phyloP scores from a whole-genome alignment of 495 filamentous ascomycete species.

The Endocarpon pusillum region DNA sequence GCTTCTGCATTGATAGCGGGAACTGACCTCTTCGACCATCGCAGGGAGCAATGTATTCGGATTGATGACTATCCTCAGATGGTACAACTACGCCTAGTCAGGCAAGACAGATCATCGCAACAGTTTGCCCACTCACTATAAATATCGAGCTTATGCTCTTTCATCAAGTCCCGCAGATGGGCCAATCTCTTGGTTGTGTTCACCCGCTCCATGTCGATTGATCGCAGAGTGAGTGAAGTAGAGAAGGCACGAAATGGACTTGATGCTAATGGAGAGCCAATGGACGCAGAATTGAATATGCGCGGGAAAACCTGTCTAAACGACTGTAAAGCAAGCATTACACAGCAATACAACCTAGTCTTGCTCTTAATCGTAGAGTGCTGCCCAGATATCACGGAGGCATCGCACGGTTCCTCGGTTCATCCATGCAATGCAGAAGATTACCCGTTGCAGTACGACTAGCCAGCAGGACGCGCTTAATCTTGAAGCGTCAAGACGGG shows the following conservation, averaged over 20 bases:
- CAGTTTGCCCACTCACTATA: constrained; percentile 81
- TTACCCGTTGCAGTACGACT: too few species aligned
- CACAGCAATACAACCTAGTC: constrained; percentile 7
- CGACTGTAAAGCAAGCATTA: constrained; percentile 5
- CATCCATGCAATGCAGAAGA: too few species aligned
- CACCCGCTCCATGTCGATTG: constrained; percentile 64
- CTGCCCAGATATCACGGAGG: too few species aligned
- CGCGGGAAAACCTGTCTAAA: constrained; percentile 3
- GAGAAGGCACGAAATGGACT: constrained; percentile 20
- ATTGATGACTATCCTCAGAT: constrained; percentile 93
- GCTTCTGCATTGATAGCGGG: neutral
- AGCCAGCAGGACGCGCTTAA: too few species aligned
- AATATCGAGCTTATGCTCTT: constrained; percentile 68
- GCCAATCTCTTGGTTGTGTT: constrained; percentile 64
- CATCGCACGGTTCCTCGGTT: too few species aligned
- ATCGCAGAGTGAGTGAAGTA: constrained; percentile 19
- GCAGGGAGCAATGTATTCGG: constrained; percentile 91
- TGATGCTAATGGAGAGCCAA: constrained; percentile 23
- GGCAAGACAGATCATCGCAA: neutral
- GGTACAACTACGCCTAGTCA: constrained; percentile 54
- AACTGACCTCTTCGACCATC: constrained; percentile 69
- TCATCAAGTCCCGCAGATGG: constrained; percentile 74
- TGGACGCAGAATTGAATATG: constrained; percentile 13
- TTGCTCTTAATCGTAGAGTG: neutral
- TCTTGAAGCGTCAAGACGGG: too few species aligned